These are phyloP conservation scores for Trichoderma polysporum DNA, from an alignment of 2,329 filamentous ascomycete genomes.

Conservation along the genomic window DNA sequence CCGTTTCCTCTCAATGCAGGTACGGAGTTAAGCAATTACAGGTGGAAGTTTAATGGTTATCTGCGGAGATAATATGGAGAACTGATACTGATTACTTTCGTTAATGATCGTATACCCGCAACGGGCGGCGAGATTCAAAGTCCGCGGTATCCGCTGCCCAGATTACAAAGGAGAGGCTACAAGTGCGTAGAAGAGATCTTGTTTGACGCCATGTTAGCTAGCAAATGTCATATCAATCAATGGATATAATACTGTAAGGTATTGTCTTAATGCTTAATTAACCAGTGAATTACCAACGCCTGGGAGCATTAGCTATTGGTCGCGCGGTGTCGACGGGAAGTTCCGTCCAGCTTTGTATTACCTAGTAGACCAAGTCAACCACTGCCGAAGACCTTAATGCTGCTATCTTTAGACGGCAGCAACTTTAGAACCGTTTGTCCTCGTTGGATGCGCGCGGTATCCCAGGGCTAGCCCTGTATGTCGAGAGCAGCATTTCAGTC, in stretches of 20 bases:
- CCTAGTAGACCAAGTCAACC: not conserved
- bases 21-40: not conserved
- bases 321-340: slow-evolving; percentile 8
- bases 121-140: not conserved
- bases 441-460: not conserved
- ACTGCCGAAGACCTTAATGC: not conserved
- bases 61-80: not conserved
- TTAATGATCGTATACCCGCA: not conserved
- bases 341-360: no score
- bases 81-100: not conserved
- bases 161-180: not conserved
- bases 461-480: slow-evolving; percentile 15
- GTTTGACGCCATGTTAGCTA: not conserved
- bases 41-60: not conserved
- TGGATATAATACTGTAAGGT: not conserved
- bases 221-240: not conserved
- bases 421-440: not conserved
- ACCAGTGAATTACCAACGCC: slow-evolving; percentile 6
- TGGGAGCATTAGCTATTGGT: not conserved
- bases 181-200: not conserved
- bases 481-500: not conserved
- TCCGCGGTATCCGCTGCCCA: not conserved
- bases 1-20: not conserved
- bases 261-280: not conserved
- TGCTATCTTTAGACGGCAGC: not conserved